Conservation (phyloP, 805 yeast genomes). For the Kregervanrija fluxuum region DNA sequence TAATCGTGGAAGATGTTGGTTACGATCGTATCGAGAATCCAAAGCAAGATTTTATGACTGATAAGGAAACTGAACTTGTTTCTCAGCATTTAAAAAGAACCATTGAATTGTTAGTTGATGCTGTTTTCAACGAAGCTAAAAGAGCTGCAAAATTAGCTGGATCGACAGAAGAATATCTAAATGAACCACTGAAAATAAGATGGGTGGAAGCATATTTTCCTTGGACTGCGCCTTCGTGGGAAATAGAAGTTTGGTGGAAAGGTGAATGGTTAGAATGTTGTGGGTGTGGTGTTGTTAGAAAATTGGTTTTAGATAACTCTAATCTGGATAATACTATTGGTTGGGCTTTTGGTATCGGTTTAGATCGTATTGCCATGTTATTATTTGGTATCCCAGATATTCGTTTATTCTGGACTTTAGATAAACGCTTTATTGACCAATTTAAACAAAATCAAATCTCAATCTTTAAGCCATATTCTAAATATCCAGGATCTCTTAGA, state of each 20-base stretch:
- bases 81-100: conserved; percentile 79
- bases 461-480: conserved; percentile 81
- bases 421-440: conserved; percentile 69
- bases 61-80: conserved; percentile 59
- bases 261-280: conserved; percentile 97
- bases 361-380: conserved; percentile 93
- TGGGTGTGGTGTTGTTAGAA: conserved; percentile 88
- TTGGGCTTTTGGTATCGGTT: conserved; percentile 97
- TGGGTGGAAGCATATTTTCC: conserved; percentile 97
- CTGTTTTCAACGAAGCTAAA: conserved; percentile 70
- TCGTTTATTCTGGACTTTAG: conserved; percentile 83
- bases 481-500: conserved; percentile 78
- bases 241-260: conserved; percentile 98
- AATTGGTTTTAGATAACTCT: conserved; percentile 67
- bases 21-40: conserved; percentile 58
- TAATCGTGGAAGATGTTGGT: conserved; percentile 71
- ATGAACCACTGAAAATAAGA: conserved; percentile 74
- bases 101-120: conserved; percentile 72
- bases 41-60: conserved; percentile 70
- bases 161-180: conserved; percentile 49
- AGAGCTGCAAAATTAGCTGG: conserved; percentile 57
- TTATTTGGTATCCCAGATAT: conserved; percentile 94
- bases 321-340: conserved; percentile 66
- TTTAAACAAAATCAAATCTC: conserved; percentile 58
- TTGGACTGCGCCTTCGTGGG: conserved; percentile 98